Evolutionary conservation across 1,284 basidiomycete species (phyloP).

Genomic region (Austroboletus novae-zelandiae): DNA sequence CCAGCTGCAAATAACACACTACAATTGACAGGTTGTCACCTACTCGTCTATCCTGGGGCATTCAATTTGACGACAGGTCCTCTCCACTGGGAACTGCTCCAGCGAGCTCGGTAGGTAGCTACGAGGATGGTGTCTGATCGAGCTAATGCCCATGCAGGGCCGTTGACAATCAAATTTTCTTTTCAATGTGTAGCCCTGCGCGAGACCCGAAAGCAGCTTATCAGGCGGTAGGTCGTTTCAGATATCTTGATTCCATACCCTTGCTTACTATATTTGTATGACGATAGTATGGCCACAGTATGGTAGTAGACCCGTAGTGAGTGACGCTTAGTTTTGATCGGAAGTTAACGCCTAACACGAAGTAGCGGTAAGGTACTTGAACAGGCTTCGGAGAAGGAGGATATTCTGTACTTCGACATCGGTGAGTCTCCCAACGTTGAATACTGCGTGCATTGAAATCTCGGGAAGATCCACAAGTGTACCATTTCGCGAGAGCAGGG

Average conservation of each 20-base stretch:
- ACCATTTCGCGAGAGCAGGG: slow-evolving; percentile 71
- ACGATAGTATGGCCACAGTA: slow-evolving; percentile 85
- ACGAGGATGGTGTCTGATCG: slow-evolving; percentile 11
- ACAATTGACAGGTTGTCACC: slow-evolving; percentile 67
- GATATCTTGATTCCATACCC: neutral
- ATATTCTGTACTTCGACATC: slow-evolving; percentile 79
- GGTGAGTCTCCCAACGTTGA: slow-evolving; percentile 48
- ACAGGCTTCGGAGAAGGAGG: slow-evolving; percentile 79
- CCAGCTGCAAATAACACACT: neutral
- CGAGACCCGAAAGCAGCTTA: slow-evolving; percentile 80
- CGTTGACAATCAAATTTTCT: slow-evolving; percentile 94
- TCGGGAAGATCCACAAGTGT: slow-evolving; percentile 63
- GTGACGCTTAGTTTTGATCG: slow-evolving; percentile 23
- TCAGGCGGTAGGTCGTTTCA: slow-evolving; percentile 67
- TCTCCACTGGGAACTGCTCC: slow-evolving; percentile 93
- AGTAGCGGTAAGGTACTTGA: slow-evolving; percentile 76
- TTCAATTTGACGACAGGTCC: slow-evolving; percentile 95
- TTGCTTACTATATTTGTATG: neutral
- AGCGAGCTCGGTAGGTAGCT: slow-evolving; percentile 69
- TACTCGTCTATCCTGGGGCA: slow-evolving; percentile 88
- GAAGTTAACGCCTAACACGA: slow-evolving; percentile 8
- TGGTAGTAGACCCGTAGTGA: slow-evolving; percentile 87
- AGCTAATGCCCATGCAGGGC: slow-evolving; percentile 54
- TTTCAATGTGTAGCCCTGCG: slow-evolving; percentile 95
- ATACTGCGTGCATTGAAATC: slow-evolving; percentile 1